Evolutionary conservation across 768 basidiomycete species (phyloP).

Genomic region (Pseudohyphozyma bogoriensis): DNA sequence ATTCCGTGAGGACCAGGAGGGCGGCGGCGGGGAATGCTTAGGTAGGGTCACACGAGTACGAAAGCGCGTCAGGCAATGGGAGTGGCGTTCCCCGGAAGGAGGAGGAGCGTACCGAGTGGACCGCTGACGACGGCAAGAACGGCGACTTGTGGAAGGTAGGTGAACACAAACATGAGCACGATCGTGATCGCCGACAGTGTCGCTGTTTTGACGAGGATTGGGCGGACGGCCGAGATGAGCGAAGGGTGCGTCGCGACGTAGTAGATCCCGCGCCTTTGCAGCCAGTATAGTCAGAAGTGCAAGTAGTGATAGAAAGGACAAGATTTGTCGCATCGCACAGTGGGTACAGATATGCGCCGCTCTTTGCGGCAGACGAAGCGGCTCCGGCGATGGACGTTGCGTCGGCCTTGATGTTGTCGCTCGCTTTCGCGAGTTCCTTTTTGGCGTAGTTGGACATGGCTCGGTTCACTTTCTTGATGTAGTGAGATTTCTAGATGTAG

Average conservation of each 20-base stretch:
- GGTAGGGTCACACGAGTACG: no score
- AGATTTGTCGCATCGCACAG: constrained; percentile 6
- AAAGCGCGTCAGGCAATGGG: background rate
- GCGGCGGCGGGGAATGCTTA: constrained; percentile 48
- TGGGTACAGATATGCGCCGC: constrained; percentile 23
- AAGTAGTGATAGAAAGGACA: background rate
- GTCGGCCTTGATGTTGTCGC: constrained; percentile 10
- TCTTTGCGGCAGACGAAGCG: constrained; percentile 3
- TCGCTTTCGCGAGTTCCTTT: constrained; percentile 13
- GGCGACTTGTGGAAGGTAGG: constrained; percentile 57
- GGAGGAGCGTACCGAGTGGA: constrained; percentile 45
- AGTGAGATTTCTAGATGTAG: no score
- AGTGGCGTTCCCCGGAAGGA: no score
- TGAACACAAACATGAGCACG: constrained; percentile 28
- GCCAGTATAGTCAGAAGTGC: background rate
- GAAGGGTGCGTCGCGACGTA: constrained; percentile 21
- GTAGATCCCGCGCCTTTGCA: constrained; percentile 13
- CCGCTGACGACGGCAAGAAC: constrained; percentile 55
- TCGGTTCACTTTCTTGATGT: no score
- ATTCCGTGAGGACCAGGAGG: constrained; percentile 44
- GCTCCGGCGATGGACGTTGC: background rate
- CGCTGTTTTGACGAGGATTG: constrained; percentile 7
- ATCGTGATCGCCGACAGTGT: constrained; percentile 4
- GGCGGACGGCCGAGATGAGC: constrained; percentile 13
- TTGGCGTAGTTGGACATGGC: no score